Evolutionary conservation across 306 rosid genomes (phyloP).

Genomic region (Trichosanthes truncata): DNA sequence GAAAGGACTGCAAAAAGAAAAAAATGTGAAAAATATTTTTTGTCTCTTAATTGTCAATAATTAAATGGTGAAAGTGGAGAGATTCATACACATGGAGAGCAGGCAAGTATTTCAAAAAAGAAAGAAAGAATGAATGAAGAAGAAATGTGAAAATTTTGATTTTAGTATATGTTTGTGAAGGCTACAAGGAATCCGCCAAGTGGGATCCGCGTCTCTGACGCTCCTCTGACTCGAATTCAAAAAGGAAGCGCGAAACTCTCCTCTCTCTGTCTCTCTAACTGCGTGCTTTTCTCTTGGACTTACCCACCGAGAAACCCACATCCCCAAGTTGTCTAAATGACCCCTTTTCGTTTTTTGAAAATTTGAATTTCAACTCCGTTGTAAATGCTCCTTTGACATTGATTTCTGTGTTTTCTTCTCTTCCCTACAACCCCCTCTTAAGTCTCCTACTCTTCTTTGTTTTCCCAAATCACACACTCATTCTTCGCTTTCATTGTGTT

Average conservation of each 20-base stretch:
- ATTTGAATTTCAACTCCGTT: not conserved
- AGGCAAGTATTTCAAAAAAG: too few species aligned
- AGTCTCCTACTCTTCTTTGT: not conserved
- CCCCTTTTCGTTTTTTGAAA: not conserved
- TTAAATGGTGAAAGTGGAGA: too few species aligned
- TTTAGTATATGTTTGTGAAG: not conserved
- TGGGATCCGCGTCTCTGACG: constrained; percentile 13
- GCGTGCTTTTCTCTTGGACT: constrained; percentile 10
- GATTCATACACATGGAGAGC: too few species aligned
- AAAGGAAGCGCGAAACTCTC: constrained; percentile 13
- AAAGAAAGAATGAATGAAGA: too few species aligned
- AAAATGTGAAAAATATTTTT: too few species aligned
- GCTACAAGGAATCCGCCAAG: not conserved
- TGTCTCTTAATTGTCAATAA: too few species aligned
- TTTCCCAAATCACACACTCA: not conserved
- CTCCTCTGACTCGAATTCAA: constrained; percentile 6
- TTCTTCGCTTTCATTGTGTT: not conserved
- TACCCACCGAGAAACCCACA: not conserved
- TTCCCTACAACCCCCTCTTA: not conserved
- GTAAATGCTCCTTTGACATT: not conserved
- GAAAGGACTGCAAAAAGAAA: too few species aligned
- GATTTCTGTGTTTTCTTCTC: not conserved
- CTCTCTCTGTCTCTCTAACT: not conserved
- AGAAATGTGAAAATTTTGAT: not conserved
- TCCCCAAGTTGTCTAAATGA: not conserved